These are phyloP conservation scores for Fusarium solani-melongenae DNA, from an alignment of 2,329 filamentous ascomycete genomes.

Conservation along the genomic window DNA sequence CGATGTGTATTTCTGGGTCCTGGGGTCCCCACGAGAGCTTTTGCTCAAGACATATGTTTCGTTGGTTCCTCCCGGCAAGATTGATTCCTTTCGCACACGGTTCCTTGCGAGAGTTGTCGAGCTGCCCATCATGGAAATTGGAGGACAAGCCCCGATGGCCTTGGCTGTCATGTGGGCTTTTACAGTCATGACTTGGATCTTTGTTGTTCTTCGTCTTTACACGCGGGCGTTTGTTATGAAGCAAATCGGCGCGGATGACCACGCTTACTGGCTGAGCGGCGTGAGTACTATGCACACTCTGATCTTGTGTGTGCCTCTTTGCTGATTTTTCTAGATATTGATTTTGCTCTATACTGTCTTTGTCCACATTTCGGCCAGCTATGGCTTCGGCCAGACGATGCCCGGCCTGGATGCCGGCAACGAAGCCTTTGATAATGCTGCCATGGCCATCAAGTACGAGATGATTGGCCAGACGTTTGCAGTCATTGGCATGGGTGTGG, in stretches of 20 bases:
- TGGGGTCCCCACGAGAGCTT: neutral
- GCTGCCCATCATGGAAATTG: slow-evolving; percentile 23
- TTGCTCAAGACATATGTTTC: neutral
- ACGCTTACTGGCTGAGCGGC: slow-evolving; percentile 42
- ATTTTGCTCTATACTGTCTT: slow-evolving; percentile 48
- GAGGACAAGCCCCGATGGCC: slow-evolving; percentile 32
- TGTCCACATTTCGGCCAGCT: slow-evolving; percentile 40
- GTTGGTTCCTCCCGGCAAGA: neutral
- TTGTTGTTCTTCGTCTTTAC: slow-evolving; percentile 51
- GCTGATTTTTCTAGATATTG: slow-evolving; percentile 19
- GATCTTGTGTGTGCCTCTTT: too few relatives aligned
- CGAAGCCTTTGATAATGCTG: slow-evolving; percentile 28
- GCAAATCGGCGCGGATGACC: slow-evolving; percentile 47
- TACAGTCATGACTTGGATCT: slow-evolving; percentile 38
- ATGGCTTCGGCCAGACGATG: slow-evolving; percentile 50
- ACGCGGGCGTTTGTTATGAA: slow-evolving; percentile 45
- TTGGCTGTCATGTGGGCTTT: slow-evolving; percentile 42
- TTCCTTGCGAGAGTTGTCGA: neutral
- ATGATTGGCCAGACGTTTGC: slow-evolving; percentile 49
- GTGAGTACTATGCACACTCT: neutral
- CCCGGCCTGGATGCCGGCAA: slow-evolving; percentile 8
- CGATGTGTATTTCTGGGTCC: neutral
- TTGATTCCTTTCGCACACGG: neutral
- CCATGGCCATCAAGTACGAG: slow-evolving; percentile 44
- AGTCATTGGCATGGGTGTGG: slow-evolving; percentile 51